Evolutionary conservation across 2,329 filamentous ascomycete species (phyloP).

Genomic region (Torrubiella hemipterigena): DNA sequence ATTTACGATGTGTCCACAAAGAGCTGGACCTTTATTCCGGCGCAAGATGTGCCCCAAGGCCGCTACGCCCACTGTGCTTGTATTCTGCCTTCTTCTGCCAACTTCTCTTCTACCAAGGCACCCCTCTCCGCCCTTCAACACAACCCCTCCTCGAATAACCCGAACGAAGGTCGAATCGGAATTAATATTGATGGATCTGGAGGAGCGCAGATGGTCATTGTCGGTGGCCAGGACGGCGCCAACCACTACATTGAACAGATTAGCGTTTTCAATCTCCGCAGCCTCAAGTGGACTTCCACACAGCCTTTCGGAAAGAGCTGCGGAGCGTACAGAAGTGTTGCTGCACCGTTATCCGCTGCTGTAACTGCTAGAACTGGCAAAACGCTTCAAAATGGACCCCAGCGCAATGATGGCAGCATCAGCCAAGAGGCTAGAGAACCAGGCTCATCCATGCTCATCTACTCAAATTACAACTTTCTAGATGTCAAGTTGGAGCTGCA

Average conservation of each 20-base stretch:
- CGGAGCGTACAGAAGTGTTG: constrained; percentile 91
- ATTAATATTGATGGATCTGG: constrained; percentile 83
- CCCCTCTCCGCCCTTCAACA: constrained; percentile 81
- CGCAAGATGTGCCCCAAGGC: constrained; percentile 76
- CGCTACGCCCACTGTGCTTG: constrained; percentile 95
- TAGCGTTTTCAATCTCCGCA: constrained; percentile 92
- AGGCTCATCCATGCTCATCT: constrained; percentile 78
- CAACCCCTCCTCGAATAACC: constrained; percentile 70
- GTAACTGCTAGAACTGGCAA: constrained; percentile 56
- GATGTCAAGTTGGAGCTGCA: constrained; percentile 95
- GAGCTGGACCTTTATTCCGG: constrained; percentile 75
- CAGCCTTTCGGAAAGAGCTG: constrained; percentile 82
- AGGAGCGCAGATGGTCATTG: constrained; percentile 93
- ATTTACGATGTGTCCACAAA: constrained; percentile 78
- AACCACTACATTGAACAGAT: constrained; percentile 99
- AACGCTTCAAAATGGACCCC: constrained; percentile 28
- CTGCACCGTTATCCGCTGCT: constrained; percentile 64
- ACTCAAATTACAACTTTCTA: constrained; percentile 98
- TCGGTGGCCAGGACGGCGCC: constrained; percentile 91
- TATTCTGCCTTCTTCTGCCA: constrained; percentile 76
- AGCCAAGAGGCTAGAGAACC: constrained; percentile 42
- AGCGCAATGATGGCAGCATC: constrained; percentile 32
- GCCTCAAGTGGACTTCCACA: constrained; percentile 89
- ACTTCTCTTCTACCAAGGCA: constrained; percentile 74
- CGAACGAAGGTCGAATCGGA: constrained; percentile 79